Evolutionary conservation across 192 early-diverging fungal genomes (phyloP).

Genomic region (Pilobolus umbonatus): DNA sequence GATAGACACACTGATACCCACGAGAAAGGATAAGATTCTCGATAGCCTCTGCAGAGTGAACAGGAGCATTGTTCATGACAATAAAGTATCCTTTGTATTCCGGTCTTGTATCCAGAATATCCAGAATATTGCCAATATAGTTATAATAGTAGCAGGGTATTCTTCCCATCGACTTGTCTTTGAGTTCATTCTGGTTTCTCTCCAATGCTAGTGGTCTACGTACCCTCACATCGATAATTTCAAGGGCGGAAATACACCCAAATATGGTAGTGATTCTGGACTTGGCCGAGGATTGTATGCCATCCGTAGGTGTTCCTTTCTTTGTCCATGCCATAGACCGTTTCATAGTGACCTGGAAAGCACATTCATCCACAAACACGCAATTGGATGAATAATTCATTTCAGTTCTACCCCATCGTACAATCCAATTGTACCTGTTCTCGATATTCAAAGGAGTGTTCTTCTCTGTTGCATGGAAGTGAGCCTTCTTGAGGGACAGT

Average conservation of each 20-base stretch:
- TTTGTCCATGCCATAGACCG: constrained; percentile 8
- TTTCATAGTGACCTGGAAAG: constrained; percentile 17
- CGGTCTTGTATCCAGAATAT: constrained; percentile 4
- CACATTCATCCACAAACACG: constrained; percentile 20
- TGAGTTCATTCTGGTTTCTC: background rate
- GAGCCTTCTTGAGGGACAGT: background rate
- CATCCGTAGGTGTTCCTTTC: constrained; percentile 6
- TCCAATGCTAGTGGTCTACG: too few species aligned
- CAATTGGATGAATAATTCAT: constrained; percentile 18
- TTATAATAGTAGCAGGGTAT: constrained; percentile 3
- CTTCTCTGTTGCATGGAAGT: background rate
- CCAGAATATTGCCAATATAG: background rate
- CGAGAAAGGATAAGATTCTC: background rate
- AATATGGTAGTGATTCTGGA: constrained; percentile 12
- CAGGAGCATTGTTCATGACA: constrained; percentile 25
- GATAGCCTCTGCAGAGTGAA: constrained; percentile 1
- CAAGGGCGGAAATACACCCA: constrained; percentile 10
- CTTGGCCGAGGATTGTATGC: constrained; percentile 4
- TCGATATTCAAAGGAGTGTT: background rate
- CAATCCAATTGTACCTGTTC: background rate
- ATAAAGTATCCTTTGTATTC: constrained; percentile 2
- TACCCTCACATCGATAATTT: background rate
- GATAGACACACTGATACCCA: constrained; percentile 14
- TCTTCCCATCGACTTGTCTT: constrained; percentile 11
- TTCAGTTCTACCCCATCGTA: background rate